Evolutionary conservation across 257 asterid genomes (phyloP), one percentile per base, ranked within the genome.

Genomic region (Gynochthodes officinalis): DNA sequence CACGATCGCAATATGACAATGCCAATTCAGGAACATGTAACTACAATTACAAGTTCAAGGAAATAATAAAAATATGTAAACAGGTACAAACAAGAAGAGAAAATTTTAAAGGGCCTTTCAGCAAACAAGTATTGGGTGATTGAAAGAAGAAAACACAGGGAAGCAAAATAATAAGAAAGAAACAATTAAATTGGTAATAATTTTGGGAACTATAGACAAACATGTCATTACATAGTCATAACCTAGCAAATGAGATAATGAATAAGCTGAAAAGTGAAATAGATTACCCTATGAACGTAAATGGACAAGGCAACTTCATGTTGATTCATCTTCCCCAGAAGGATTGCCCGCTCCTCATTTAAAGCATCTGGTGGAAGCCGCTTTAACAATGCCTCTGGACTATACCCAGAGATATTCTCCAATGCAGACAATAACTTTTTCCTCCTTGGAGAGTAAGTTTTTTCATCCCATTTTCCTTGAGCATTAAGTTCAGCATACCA

Each of bases 11-110:
- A 78, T 95, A 92, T 60, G 95, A 72, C 69, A 95, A 78, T 57
- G 98, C 99, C 84, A 92, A 77, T 60, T 95, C 98, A 60, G 99
- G 97, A 87, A 90, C 90, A 83, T 87, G 87, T 79, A 95, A 90
- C 98, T 91, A 64, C 37, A 82, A 53, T 58, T 35, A 33, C 40
- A 54, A 69, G 42, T 37, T 77, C 53, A 66, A 21, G 55, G 68
- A 70, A 74, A 74, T 72, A 43, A 75, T 71, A 42, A 69, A 57
- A 67, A 18, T 44, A 15, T 44, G 60, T 63, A 70, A 50, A 59
- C 52, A 42, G 65, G 62, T 33, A 10, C 25, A 57, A 49, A 52
- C 67, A 65, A 63, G 48, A 32, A 53, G 13, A 49, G 69, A 75
- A 68, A 74, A 33, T 10, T 15, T 66, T 27, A 71, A 1, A 14